Evolutionary conservation across 768 basidiomycete species (phyloP), one percentile per base, ranked within the genome.

Genomic region (Calocera viscosa): DNA sequence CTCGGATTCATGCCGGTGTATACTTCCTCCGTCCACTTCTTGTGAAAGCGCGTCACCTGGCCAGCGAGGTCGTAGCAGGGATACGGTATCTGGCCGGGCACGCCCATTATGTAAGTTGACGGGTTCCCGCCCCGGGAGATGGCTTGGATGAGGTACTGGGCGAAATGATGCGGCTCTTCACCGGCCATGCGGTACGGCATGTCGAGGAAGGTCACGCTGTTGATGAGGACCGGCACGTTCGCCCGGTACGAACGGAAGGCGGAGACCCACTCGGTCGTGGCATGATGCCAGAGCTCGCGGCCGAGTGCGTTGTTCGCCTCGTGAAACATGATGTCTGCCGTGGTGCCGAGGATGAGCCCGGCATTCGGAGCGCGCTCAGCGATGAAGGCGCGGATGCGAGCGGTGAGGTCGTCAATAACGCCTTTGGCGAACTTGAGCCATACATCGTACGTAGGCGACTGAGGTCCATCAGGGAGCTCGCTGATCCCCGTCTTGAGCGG

Each of bases 151-250:
- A 60, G 53, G 22, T 60, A 60, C 30, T 60, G 53, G 16, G 53
- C 53, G 53, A 60, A 60, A 28, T 60, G 53, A 30, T 60, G 5
- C 26, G 53, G 53, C 30, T 60, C 53, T 19, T 60, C 53, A 2
- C 53, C 53, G 14, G 53, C 53, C 53, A 60, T 60, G 22, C 53
- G 53, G 22, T 60, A 60, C 30, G 53, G 53, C 53, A 60, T 60
- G 26, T 60, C 53, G 16, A 60, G 11, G 30, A 60, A 60, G 10
- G 53, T 60, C 7, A 60, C 53, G 30, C 53, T 60, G 30, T 60
- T 60, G 53, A 60, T 26, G 53, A 60, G 53, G 14, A 60, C 53
- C 16, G 53, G 53, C 30, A 60, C 53, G 53, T 60, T 32, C 30
- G 53, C 14, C 11, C 53, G 53, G 30, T 60, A 60, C 26, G 53